phyloP scores from a whole-genome alignment of 768 basidiomycete species.

The Trametes coccinea region DNA sequence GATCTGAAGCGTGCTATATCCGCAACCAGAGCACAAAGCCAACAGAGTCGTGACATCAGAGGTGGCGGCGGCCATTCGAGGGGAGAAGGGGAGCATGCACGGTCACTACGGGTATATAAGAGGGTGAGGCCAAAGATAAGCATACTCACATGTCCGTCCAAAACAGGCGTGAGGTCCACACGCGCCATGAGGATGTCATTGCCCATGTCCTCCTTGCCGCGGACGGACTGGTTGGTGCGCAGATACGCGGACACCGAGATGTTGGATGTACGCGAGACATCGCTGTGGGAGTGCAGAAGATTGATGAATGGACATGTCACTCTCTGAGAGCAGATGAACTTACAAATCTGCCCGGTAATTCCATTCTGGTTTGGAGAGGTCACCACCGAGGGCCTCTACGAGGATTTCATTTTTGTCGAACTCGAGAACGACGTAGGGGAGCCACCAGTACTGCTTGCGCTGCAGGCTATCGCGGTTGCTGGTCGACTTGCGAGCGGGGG shows the following conservation, averaged over 20 bases:
- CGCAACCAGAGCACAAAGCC: not conserved
- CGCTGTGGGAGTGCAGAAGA: slow-evolving; percentile 47
- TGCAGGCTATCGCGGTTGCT: slow-evolving; percentile 90
- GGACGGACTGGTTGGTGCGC: slow-evolving; percentile 70
- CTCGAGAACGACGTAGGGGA: slow-evolving; percentile 96
- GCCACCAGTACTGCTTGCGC: slow-evolving; percentile 90
- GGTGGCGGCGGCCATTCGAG: not conserved
- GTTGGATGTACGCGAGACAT: slow-evolving; percentile 92
- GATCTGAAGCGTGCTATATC: slow-evolving; percentile 78
- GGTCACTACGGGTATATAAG: slow-evolving; percentile 15
- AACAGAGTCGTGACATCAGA: not conserved
- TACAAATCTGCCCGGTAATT: slow-evolving; percentile 96
- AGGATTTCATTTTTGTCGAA: slow-evolving; percentile 98
- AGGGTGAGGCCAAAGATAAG: slow-evolving; percentile 4
- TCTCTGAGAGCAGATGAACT: slow-evolving; percentile 34
- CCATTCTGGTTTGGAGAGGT: slow-evolving; percentile 88
- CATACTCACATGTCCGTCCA: slow-evolving; percentile 70
- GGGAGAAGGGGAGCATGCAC: slow-evolving; percentile 4
- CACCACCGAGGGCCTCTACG: slow-evolving; percentile 95
- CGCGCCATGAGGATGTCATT: slow-evolving; percentile 95
- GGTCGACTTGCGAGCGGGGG: slow-evolving; percentile 53
- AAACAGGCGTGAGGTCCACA: slow-evolving; percentile 81
- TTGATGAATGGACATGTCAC: not conserved
- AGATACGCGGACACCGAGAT: slow-evolving; percentile 92
- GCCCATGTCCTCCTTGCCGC: slow-evolving; percentile 92